These are phyloP conservation scores for Lagenidium sp. DNA, from an alignment of 352 stramenopile species.

Conservation along the genomic window DNA sequence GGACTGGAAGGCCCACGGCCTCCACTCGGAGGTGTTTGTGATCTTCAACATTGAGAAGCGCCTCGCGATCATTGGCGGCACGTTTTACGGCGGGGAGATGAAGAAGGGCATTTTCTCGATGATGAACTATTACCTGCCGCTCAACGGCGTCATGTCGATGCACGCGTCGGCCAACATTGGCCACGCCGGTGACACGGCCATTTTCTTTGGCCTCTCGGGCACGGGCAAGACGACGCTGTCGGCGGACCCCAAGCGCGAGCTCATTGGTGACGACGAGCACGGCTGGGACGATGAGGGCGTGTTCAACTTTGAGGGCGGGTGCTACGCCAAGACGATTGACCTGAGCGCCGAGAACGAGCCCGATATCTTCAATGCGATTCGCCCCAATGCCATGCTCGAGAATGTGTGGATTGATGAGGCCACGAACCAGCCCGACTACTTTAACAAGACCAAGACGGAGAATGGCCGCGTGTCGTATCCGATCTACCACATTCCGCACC, in stretches of 20 bases:
- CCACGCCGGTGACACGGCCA: conserved; percentile 28
- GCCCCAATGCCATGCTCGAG: conserved; percentile 38
- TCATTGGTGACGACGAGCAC: conserved; percentile 93
- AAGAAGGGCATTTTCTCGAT: conserved; percentile 70
- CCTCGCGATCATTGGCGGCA: conserved; percentile 48
- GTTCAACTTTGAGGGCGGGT: conserved; percentile 98
- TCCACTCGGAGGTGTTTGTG: conserved; percentile 55
- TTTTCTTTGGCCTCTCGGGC: conserved; percentile 60
- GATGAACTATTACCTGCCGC: conserved; percentile 60
- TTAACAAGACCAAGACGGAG: conserved; percentile 46
- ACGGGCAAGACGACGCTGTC: conserved; percentile 91
- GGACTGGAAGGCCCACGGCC: conserved; percentile 38
- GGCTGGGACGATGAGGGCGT: conserved; percentile 76
- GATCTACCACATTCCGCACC: conserved; percentile 48
- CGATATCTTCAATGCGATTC: conserved; percentile 87
- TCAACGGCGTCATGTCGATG: conserved; percentile 56
- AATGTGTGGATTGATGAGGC: conserved; percentile 39
- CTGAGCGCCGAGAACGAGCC: conserved; percentile 90
- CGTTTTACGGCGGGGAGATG: conserved; percentile 60
- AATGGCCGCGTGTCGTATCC: conserved; percentile 48
- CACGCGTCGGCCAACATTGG: conserved; percentile 55
- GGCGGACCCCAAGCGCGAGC: conserved; percentile 76
- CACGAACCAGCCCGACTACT: conserved; percentile 41
- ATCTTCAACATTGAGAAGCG: conserved; percentile 66
- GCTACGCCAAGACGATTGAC: conserved; percentile 97